Percentiles rank a stretch among this genome's conserved stretches.
phyloP scores from a whole-genome alignment of 352 stramenopile genomes.

The Pythium dissimile region DNA sequence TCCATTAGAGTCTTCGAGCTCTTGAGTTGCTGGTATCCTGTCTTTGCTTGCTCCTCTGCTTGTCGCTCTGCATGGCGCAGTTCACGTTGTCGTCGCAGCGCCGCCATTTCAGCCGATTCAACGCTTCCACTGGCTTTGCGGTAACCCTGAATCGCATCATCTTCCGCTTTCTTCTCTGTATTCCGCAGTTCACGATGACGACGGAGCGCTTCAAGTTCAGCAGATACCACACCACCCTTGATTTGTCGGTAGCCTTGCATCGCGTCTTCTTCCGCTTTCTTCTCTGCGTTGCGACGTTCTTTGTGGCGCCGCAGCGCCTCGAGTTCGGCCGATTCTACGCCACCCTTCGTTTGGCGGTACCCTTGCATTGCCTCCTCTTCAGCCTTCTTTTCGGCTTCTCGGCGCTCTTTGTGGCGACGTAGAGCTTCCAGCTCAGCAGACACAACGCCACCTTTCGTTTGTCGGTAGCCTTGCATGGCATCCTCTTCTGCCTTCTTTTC shows the following conservation, averaged over 20 bases:
- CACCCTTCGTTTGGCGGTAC: slow-evolving; percentile 1
- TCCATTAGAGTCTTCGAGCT: slow-evolving; percentile 52
- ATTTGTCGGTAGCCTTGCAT: slow-evolving; percentile 23
- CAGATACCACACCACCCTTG: slow-evolving; percentile 6
- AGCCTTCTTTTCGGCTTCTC: slow-evolving; percentile 37
- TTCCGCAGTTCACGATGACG: slow-evolving; percentile 38
- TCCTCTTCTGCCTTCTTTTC: slow-evolving; percentile 41
- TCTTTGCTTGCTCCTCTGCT: slow-evolving; percentile 36
- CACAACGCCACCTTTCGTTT: slow-evolving; percentile 4
- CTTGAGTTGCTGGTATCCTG: slow-evolving; percentile 24
- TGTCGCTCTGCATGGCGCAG: slow-evolving; percentile 36
- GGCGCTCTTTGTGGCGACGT: slow-evolving; percentile 32
- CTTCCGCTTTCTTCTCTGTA: slow-evolving; percentile 39
- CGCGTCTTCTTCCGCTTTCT: slow-evolving; percentile 40
- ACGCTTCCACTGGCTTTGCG: slow-evolving; percentile 9
- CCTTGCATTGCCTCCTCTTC: slow-evolving; percentile 36
- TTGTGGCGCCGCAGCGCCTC: slow-evolving; percentile 28
- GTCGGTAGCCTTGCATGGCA: slow-evolving; percentile 21
- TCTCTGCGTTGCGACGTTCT: slow-evolving; percentile 36
- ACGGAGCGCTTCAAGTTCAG: slow-evolving; percentile 28
- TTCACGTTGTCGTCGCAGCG: slow-evolving; percentile 34
- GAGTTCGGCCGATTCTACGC: slow-evolving; percentile 23
- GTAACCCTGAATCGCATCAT: slow-evolving; percentile 33
- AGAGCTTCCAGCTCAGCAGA: slow-evolving; percentile 19
- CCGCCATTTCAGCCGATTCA: slow-evolving; percentile 26